Base-by-base conservation (phyloP, 1,284 basidiomycete species). In the Cystobasidiaceae sp. region DNA sequence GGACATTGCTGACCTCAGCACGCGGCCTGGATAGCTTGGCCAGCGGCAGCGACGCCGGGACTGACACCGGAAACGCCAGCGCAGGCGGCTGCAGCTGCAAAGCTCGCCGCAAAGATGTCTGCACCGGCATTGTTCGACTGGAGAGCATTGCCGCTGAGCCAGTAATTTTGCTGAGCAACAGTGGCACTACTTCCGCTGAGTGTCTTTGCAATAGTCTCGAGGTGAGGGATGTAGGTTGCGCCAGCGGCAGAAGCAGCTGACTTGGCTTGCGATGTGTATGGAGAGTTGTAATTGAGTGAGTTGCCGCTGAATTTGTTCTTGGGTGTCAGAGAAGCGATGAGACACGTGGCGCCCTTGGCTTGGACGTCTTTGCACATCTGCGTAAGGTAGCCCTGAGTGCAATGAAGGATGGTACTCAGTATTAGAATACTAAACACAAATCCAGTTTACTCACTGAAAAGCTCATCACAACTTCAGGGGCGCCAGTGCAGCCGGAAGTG, bases 281-380 rank as follows among this genome's bases (percentile, higher is more conserved):
- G 51, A 8, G 61, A 64, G 32, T 51, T 50, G 27, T 55, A 64
- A 5, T 41, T 56, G 28, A 55, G 43, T 0, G 51, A 11, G 3
- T 44, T 45, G 39, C 45, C 61, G 39, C 52, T 64, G 37, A 39
- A 64, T 28, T 64, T 51, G 61, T 56, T 64, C 61, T 64, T 64
- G 37, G 61, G 61, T n/a, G 61, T 64, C 2, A 64, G 28, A 2
- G 61, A 64, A 6, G 61, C 30, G 33, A 64, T 41, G 7, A 56
- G 11, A 52, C 61, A 64, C n/a, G 52, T 64, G 6, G 61, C 61
- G 44, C 61, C 61, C 43, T 55, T 56, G 28, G 34, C 51, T 41
- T 55, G 34, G 43, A 49, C 61, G 11, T 52, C 51, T 37, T 44
- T 49, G 43, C 61, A 64, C 61, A 64, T 64, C 41, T 55, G 23